Conservation (phyloP, 352 stramenopile species). For the Phytophthora macrochlamydospora region DNA sequence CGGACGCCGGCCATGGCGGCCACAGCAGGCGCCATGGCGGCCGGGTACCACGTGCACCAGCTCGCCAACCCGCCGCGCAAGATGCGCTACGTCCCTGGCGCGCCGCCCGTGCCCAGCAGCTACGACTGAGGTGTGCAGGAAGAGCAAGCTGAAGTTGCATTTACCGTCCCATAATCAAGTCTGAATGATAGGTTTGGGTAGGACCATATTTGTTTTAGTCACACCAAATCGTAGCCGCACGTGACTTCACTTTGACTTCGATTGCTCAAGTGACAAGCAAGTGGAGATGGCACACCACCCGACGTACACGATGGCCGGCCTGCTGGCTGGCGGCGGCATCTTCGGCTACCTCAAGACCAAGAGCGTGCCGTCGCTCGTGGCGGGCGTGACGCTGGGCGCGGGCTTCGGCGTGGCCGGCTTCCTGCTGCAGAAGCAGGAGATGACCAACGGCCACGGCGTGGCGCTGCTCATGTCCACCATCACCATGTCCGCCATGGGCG, state of each 20-base stretch:
- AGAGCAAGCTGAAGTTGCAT: neutral
- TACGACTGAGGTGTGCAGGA: constrained; percentile 21
- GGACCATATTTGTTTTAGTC: too few relatives aligned
- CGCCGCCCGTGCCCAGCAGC: constrained; percentile 42
- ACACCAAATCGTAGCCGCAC: neutral
- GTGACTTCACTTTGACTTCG: constrained; percentile 3
- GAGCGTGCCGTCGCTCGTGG: constrained; percentile 82
- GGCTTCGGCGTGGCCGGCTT: constrained; percentile 82
- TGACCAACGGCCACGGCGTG: constrained; percentile 83
- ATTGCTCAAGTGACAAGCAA: neutral
- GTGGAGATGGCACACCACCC: constrained; percentile 73
- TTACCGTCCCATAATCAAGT: neutral
- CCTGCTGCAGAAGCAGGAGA: constrained; percentile 80
- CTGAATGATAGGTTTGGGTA: neutral
- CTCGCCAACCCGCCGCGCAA: constrained; percentile 59
- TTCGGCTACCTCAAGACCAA: constrained; percentile 85
- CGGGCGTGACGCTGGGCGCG: constrained; percentile 78
- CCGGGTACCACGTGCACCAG: constrained; percentile 80
- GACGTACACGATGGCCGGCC: constrained; percentile 83
- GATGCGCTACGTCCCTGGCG: constrained; percentile 61
- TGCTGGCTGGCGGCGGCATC: constrained; percentile 67
- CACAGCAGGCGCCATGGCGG: constrained; percentile 49
- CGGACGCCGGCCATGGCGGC: constrained; percentile 52
- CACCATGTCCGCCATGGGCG: constrained; percentile 87
- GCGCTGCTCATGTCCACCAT: constrained; percentile 83